Base-by-base conservation (phyloP, 2,329 filamentous ascomycete species). In the Apiospora pterosperma region DNA sequence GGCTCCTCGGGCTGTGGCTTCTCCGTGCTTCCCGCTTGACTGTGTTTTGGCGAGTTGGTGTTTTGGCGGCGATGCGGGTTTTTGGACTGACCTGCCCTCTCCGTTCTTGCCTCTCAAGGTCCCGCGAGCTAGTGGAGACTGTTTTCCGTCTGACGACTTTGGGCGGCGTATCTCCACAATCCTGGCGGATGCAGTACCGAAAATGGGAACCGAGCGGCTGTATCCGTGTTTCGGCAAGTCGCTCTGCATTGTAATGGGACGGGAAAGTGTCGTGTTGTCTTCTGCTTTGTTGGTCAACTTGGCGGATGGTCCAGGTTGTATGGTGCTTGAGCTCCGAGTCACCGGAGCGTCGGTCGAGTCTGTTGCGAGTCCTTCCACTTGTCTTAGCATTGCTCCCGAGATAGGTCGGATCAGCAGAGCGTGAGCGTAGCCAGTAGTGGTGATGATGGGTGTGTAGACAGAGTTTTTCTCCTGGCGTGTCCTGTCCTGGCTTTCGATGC, bases 361-460 rank as follows among this genome's bases (percentile, higher is more conserved):
- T 36, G 52, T 28, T 36, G 34, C 31, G 31, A 23, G 63, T 8
- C 58, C 58, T 36, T 63, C 62, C 21, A 39, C 11, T 36, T 36
- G 62, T 16, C 21, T 36, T 52, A 39, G 19, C 12, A 23, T 42
- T 10, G 21, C 44, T 34, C 48, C 44, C 31, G 38, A 23, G 12
- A 34, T 34, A 36, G 42, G 59, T 23, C 34, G 68, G 68, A 25
- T 68, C 67, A 62, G 66, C 64, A 34, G 71, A 66, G 61, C 65
- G 72, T 41, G 80, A 76, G 64, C 78, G 77, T 67, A 82, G 67
- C 85, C 85, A 88, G 78, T 88, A 88, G 76, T 88, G 85, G 73
- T 88, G 85, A 70, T 88, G 85, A 70, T 88, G 86, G 68, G 82
- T 85, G 73, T 88, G 85, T 65, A 86, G 69, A 69, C 85, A 86